Conservation (phyloP, 2,329 filamentous ascomycete species). For the Coniella vitis region DNA sequence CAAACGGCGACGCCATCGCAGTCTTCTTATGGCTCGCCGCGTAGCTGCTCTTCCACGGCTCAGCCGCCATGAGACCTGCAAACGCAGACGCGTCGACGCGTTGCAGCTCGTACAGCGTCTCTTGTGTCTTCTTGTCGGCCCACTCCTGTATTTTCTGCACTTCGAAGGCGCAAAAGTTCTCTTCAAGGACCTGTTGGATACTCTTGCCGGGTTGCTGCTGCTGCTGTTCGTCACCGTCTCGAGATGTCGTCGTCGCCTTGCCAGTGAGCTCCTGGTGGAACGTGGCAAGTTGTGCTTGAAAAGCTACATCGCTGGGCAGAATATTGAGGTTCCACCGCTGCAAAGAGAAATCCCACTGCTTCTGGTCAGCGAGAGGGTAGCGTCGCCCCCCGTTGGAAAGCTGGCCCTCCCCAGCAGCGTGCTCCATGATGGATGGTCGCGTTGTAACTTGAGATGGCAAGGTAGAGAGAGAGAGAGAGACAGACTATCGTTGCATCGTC, state of each 20-base stretch:
- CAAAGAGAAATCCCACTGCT: too few relatives aligned
- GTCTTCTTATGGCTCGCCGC: not conserved
- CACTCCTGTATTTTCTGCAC: constrained; percentile 8
- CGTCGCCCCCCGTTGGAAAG: too few relatives aligned
- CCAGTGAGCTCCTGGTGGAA: too few relatives aligned
- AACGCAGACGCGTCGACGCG: constrained; percentile 1
- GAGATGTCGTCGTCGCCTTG: too few relatives aligned
- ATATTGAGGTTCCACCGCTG: too few relatives aligned
- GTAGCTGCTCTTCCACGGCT: not conserved
- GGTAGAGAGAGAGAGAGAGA: not conserved
- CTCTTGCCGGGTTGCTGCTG: not conserved
- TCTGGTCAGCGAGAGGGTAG: too few relatives aligned
- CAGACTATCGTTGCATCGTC: not conserved
- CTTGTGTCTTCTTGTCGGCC: constrained; percentile 3
- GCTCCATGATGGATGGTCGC: too few relatives aligned
- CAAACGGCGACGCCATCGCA: constrained; percentile 17
- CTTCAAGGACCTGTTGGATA: constrained; percentile 2
- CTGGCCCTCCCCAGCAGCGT: too few relatives aligned
- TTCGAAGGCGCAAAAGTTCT: constrained; percentile 7
- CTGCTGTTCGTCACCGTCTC: not conserved
- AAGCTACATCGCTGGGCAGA: too few relatives aligned
- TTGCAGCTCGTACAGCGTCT: constrained; percentile 1
- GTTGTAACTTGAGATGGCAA: too few relatives aligned
- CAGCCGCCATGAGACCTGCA: not conserved
- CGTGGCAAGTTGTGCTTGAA: too few relatives aligned